Base-by-base conservation (phyloP, 1,139 yeast species). In the Geotrichum fermentans region DNA sequence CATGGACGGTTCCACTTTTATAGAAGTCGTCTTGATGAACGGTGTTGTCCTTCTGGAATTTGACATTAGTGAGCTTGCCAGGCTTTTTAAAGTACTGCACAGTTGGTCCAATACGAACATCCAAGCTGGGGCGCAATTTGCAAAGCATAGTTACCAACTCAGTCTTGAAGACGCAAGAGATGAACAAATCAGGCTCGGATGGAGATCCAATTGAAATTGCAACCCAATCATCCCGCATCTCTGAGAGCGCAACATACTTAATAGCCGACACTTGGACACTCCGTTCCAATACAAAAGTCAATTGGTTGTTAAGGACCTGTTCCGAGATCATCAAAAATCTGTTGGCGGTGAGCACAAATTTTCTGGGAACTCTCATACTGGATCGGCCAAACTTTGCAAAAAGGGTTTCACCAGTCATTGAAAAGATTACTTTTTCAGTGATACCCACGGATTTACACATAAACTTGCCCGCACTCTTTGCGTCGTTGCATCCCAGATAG, bases 301-400 rank as follows among this genome's bases (percentile, higher is more conserved):
- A 77, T 55, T 88, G 80, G 55, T 85, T 82, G 50, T 90, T 89
- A 43, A 83, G 73, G 55, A 87, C 74, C 10, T 73, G 75, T 61
- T 87, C 95, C 0, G 83, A 82, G 53, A 92, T 71, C 34, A 92
- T 76, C 63, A 81, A 82, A 32, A 94, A 73, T n/a, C 73, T 70
- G 10, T 74, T 64, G 34, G 73, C 73, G 0, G 96, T 85, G 53
- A 92, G 69, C 39, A 92, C 70, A 55, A 88, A 80, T 3, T 84
- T 77, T 56, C 95, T 78, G 35, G 84, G 81, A 50, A 86, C 65
- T 56, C 97, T 74, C 60, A 80, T 80, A 3, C 97, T 84, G 0
- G 97, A 89, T 58, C 98, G 77, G 52, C 98, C 98, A 66, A 92
- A 88, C 61, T 92, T 90, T n/a, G 96, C 76, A 56, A 79, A 79